Conservation (phyloP, 345 rosid genomes). For the Citrus unshiu region DNA sequence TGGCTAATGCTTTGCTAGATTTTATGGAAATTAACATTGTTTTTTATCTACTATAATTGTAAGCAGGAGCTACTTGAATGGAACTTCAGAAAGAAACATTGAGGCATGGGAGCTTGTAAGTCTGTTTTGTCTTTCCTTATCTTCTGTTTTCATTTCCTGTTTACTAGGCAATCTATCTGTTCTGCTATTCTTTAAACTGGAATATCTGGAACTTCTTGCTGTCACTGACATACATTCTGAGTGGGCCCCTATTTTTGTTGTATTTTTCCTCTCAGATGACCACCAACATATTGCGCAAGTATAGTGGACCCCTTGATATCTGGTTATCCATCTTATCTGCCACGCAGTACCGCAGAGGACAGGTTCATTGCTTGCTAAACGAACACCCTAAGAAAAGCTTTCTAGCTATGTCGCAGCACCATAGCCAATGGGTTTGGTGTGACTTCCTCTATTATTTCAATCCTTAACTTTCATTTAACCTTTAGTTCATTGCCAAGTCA, state of each 20-base stretch:
- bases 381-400: slow-evolving; percentile 62
- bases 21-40: neutral
- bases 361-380: slow-evolving; percentile 36
- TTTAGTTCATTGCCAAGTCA: too few species aligned
- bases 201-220: neutral
- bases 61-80: slow-evolving; percentile 49
- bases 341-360: slow-evolving; percentile 11
- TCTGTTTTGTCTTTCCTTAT: neutral
- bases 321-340: slow-evolving; percentile 50
- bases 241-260: neutral
- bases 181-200: neutral
- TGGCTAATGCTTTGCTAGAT: neutral
- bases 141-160: neutral
- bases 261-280: slow-evolving; percentile 38
- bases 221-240: neutral
- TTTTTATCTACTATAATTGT: neutral
- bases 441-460: slow-evolving; percentile 1
- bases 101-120: slow-evolving; percentile 87
- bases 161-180: neutral
- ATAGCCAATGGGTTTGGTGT: slow-evolving; percentile 90
- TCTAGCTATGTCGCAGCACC: slow-evolving; percentile 74
- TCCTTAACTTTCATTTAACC: too few species aligned
- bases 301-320: slow-evolving; percentile 66
- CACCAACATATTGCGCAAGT: slow-evolving; percentile 68
- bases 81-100: slow-evolving; percentile 38